phyloP scores from a whole-genome alignment of 768 basidiomycete genomes.

The Botryobasidium botryosum region DNA sequence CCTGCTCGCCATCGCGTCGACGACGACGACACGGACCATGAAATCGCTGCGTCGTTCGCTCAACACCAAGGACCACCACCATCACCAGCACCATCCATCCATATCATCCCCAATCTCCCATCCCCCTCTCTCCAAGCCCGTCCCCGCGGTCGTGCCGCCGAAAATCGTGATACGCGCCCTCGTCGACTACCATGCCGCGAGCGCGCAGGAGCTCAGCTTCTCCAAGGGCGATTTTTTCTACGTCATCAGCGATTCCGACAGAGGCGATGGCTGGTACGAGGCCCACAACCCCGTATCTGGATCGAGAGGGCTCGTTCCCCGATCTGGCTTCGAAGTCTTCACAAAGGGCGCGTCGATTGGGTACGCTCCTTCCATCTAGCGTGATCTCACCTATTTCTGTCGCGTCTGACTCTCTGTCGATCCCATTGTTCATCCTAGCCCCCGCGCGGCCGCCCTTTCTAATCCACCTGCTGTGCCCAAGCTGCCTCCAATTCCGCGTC shows the following conservation, averaged over 20 bases:
- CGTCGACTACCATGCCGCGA: constrained; percentile 41
- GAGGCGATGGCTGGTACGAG: constrained; percentile 56
- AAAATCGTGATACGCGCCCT: constrained; percentile 91
- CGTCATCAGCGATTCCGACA: constrained; percentile 58
- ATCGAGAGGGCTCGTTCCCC: constrained; percentile 80
- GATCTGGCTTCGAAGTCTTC: constrained; percentile 79
- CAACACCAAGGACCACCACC: no score
- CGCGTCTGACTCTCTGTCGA: constrained; percentile 11
- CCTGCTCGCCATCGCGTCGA: no score
- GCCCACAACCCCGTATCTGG: constrained; percentile 88
- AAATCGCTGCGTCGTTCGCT: no score
- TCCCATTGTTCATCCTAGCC: constrained; percentile 10
- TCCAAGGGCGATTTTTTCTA: constrained; percentile 95
- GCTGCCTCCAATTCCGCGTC: constrained; percentile 13
- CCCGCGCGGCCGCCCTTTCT: constrained; percentile 6
- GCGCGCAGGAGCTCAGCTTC: constrained; percentile 79
- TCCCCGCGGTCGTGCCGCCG: no score
- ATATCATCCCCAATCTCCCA: no score
- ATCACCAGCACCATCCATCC: no score
- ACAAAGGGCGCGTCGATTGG: constrained; percentile 32
- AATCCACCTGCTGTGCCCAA: constrained; percentile 12
- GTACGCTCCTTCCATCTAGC: constrained; percentile 3
- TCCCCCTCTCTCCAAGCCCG: no score
- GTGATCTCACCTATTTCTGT: constrained; percentile 7
- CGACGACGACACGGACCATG: no score